phyloP scores from a whole-genome alignment of 2,329 filamentous ascomycete genomes.

The Curvularia sp. region DNA sequence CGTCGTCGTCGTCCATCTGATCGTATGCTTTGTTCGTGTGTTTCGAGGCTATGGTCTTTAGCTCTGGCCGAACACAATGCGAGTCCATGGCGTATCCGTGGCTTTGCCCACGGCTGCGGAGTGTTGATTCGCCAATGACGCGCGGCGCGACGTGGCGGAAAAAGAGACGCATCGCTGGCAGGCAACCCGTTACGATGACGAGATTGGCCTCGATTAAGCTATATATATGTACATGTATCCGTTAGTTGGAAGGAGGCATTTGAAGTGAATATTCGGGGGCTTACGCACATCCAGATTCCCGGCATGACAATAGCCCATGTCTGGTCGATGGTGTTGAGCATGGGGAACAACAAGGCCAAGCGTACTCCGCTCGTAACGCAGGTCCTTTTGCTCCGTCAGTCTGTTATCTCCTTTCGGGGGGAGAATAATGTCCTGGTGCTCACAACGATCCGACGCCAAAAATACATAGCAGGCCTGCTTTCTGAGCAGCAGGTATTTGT shows the following conservation, averaged over 20 bases:
- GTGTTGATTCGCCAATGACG: slow-evolving; percentile 20
- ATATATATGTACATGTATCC: too few relatives aligned
- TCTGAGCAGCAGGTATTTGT: slow-evolving; percentile 26
- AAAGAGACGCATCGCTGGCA: slow-evolving; percentile 54
- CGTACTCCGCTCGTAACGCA: slow-evolving; percentile 21
- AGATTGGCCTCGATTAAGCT: slow-evolving; percentile 53
- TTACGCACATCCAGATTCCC: slow-evolving; percentile 22
- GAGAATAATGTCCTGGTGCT: not conserved
- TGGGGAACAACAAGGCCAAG: slow-evolving; percentile 13
- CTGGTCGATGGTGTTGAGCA: slow-evolving; percentile 19
- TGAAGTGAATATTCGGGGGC: too few relatives aligned
- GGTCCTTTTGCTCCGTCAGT: slow-evolving; percentile 4
- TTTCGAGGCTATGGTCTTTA: slow-evolving; percentile 17
- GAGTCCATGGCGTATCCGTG: slow-evolving; percentile 5
- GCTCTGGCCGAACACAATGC: slow-evolving; percentile 8
- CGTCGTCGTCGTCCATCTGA: slow-evolving; percentile 19
- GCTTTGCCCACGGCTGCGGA: slow-evolving; percentile 13
- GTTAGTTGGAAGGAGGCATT: too few relatives aligned
- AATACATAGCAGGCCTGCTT: slow-evolving; percentile 27
- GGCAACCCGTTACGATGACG: slow-evolving; percentile 52
- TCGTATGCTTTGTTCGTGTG: slow-evolving; percentile 6
- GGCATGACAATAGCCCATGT: slow-evolving; percentile 27
- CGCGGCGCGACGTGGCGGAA: slow-evolving; percentile 49
- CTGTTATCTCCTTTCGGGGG: not conserved
- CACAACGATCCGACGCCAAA: slow-evolving; percentile 30